phyloP scores from a whole-genome alignment of 164 flowering plant genomes.

The grape (Vitis vinifera) region DNA sequence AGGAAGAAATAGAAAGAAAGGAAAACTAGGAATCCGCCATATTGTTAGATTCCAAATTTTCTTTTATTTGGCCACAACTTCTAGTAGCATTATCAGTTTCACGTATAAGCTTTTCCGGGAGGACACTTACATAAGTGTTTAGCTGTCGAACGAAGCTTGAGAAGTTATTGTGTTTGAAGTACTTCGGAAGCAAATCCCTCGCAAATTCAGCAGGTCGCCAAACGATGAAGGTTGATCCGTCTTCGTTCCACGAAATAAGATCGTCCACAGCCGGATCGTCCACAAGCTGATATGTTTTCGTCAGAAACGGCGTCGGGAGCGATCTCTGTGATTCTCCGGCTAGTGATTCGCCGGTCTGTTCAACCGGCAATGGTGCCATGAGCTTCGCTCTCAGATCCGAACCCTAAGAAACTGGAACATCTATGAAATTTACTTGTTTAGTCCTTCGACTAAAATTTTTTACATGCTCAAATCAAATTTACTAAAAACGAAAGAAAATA shows the following conservation, averaged over 20 bases:
- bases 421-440: too few relatives aligned
- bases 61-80: too few relatives aligned
- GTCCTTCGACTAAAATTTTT: too few relatives aligned
- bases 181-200: constrained; percentile 59
- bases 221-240: constrained; percentile 61
- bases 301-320: constrained; percentile 70
- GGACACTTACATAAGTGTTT: constrained; percentile 47
- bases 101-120: background rate
- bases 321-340: constrained; percentile 43
- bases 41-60: too few relatives aligned
- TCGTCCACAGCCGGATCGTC: constrained; percentile 57
- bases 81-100: background rate
- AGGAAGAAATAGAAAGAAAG: background rate
- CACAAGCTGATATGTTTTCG: constrained; percentile 69
- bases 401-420: background rate
- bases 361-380: constrained; percentile 34
- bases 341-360: constrained; percentile 31
- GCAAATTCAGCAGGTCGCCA: constrained; percentile 73
- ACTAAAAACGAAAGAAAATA: too few relatives aligned
- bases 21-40: background rate
- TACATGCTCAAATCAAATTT: too few relatives aligned
- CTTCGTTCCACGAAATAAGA: constrained; percentile 65
- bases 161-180: constrained; percentile 73
- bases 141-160: constrained; percentile 58
- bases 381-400: constrained; percentile 19